Base-by-base conservation (phyloP, 2,329 filamentous ascomycete genomes). In the Penicillium sp. region DNA sequence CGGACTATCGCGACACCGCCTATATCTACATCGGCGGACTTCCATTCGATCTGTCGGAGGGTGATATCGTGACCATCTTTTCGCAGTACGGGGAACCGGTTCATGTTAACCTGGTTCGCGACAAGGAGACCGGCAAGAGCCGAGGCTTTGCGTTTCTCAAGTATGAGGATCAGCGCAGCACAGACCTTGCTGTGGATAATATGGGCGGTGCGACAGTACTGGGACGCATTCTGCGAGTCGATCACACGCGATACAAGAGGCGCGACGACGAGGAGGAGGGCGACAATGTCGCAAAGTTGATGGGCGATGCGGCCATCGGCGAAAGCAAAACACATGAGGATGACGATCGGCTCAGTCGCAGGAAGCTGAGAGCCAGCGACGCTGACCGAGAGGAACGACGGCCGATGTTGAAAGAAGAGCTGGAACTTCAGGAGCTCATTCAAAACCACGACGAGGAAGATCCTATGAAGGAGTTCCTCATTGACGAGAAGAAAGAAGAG, bases 121-220 rank as follows among this genome's bases (percentile, higher is more conserved):
- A 98, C 74, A 93, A 93, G 62, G 94, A 97, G 63, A 94, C 90
- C 0, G 93, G 93, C 47, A 96, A 95, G 69, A 94, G 87, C 47
- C 86, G 85, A 52, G 93, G 93, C 0, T 98, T 97, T 62, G 89
- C 86, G 2, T 98, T 94, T 77, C 77, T 98, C 43, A 98, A 98
- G 63, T 98, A 97, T 68, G 93, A 98, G 64, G 91, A 98, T 67
- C 93, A 98, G 72, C 79, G 91, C 54, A 96, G 90, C 69, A 94
- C 87, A 47, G 91, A 97, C 67, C 72, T 98, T 28, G 93, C 94
- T 0, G 94, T 98, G 7, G 93, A 98, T 69, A 98, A 98, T 64
- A 72, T 98, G 4, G 86, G 89, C 26, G 93, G 93, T 20, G 84
- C 90, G 7, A 85, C 82, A 19, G 82, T 98, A 13, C 75, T 87